Conservation (phyloP, 176 grass and related monocot genomes). For the Eleusine coracana region DNA sequence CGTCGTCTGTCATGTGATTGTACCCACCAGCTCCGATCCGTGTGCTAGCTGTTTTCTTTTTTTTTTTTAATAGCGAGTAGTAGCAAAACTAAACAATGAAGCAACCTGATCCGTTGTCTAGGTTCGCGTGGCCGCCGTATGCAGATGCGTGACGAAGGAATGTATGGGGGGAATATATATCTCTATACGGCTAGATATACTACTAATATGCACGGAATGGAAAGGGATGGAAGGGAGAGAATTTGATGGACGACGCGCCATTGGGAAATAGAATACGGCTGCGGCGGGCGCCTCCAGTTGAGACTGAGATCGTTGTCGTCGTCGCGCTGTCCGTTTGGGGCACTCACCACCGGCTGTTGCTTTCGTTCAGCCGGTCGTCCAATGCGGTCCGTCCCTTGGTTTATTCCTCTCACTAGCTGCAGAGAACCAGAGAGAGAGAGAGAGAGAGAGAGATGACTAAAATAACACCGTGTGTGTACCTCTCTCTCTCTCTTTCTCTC, state of each 20-base stretch:
- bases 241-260: not conserved
- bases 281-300: not conserved
- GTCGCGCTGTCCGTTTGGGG: slow-evolving; percentile 31
- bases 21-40: not conserved
- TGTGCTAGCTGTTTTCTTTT: too few relatives aligned
- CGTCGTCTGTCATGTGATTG: not conserved
- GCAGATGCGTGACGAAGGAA: not conserved
- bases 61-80: not conserved
- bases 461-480: not conserved
- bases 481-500: not conserved
- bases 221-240: slow-evolving; percentile 32
- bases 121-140: not conserved
- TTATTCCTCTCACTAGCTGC: not conserved
- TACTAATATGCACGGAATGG: not conserved
- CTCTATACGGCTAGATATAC: too few relatives aligned
- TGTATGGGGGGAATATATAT: too few relatives aligned
- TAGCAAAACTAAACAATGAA: not conserved
- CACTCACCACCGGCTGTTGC: not conserved
- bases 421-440: not conserved
- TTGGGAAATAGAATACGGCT: slow-evolving; percentile 1
- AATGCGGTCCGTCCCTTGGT: not conserved
- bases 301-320: slow-evolving; percentile 44
- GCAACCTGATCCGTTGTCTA: not conserved
- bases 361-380: slow-evolving; percentile 4
- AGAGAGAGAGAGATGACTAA: not conserved